Percentiles rank a stretch among this genome's conserved stretches.
Evolutionary conservation across 116 monocot species (phyloP).

Genomic region (Cymodocea nodosa): DNA sequence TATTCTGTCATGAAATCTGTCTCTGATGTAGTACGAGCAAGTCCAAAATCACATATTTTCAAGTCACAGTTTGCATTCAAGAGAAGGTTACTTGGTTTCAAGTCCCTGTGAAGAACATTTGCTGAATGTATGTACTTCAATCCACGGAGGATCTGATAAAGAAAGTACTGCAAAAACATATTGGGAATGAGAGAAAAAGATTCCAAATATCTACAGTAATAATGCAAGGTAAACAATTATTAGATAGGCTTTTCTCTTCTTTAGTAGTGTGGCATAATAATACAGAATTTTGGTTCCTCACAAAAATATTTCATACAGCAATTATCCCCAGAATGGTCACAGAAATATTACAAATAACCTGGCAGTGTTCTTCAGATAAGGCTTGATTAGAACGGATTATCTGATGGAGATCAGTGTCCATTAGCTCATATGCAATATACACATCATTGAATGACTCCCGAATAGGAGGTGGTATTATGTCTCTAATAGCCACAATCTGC

Average conservation of each 20-base stretch:
- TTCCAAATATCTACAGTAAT: too few relatives aligned
- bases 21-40: slow-evolving; percentile 86
- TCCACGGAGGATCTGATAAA: slow-evolving; percentile 93
- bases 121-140: slow-evolving; percentile 97
- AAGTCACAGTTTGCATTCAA: slow-evolving; percentile 96
- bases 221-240: too few relatives aligned
- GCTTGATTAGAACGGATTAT: slow-evolving; percentile 70
- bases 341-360: slow-evolving; percentile 21
- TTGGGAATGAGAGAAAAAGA: not conserved
- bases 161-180: slow-evolving; percentile 60
- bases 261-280: not conserved
- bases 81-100: slow-evolving; percentile 95
- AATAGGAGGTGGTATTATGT: slow-evolving; percentile 31
- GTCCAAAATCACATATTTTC: slow-evolving; percentile 97
- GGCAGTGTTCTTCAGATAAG: slow-evolving; percentile 70
- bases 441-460: slow-evolving; percentile 35
- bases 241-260: too few relatives aligned
- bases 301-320: too few relatives aligned
- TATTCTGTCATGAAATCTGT: slow-evolving; percentile 98
- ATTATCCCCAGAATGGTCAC: too few relatives aligned
- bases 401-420: slow-evolving; percentile 46
- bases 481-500: slow-evolving; percentile 38
- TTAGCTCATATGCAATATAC: slow-evolving; percentile 43
- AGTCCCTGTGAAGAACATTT: slow-evolving; percentile 92
- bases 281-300: not conserved